Base-by-base conservation (phyloP, 73 alveolate species). In the Paraurostyla sp. region DNA sequence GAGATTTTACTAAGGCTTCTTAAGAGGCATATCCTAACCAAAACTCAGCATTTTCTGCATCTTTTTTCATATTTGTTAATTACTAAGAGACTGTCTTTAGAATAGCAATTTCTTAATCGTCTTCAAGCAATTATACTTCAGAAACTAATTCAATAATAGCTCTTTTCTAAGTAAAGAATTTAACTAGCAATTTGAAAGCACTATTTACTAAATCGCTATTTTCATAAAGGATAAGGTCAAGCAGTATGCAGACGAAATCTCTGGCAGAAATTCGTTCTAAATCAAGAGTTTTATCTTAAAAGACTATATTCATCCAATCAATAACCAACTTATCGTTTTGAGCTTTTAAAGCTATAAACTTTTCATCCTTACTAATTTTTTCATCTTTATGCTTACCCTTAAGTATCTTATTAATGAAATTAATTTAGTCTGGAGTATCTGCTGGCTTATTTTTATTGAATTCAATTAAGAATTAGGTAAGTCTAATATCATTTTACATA, bases 11-110 rank as follows among this genome's bases (percentile, higher is more conserved):
- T 16, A 83, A 49, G 1, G 63, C 57, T 16, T 85, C 92, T 69
- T 69, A 18, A 22, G 80, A 81, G 0, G 35, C 40, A 42, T 45
- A 51, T 4, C 92, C 92, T 25, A 85, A 35, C 92, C 92, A 85
- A 68, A 85, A 85, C 71, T 85, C 92, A 2, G 87, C 87, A 50
- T 85, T 71, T 43, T 85, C 92, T 3, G 92, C 92, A 22, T 85
- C 87, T 20, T 69, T 41, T 38, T 71, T 85, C 87, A 85, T 52
- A 36, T 45, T 35, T 2, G 82, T 49, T 25, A 69, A 40, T 46
- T 60, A 48, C n/a, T 13, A 15, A 4, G 87, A 36, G 23, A 85
- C 92, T 15, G 65, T 68, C 48, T 29, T 65, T 7, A 85, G 57
- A 18, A 85, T 75, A 35, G 50, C 75, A 6, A 85, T 65, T 40